Percentiles rank a stretch among this genome's conserved stretches.
Evolutionary conservation across 1,284 basidiomycete species (phyloP).

Genomic region (Neonothopanus nambi): DNA sequence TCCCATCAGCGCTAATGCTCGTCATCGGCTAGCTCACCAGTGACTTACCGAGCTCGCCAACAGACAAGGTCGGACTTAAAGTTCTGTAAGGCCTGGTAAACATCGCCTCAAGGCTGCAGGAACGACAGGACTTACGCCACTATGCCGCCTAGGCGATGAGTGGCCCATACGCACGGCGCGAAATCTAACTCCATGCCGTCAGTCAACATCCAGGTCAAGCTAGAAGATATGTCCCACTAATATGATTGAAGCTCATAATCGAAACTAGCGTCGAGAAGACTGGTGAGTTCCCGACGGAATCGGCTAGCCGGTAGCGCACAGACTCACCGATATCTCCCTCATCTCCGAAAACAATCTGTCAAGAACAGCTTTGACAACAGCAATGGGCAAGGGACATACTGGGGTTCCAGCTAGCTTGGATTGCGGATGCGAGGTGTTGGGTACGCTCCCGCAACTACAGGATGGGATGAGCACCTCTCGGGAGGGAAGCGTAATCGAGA

Average conservation of each 20-base stretch:
- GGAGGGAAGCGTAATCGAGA: background rate
- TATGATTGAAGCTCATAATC: constrained; percentile 25
- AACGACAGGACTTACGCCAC: constrained; percentile 21
- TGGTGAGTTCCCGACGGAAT: background rate
- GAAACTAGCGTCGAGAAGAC: constrained; percentile 16
- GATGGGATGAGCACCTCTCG: background rate
- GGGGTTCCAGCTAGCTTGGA: constrained; percentile 18
- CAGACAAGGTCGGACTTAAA: constrained; percentile 22
- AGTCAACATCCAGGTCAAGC: constrained; percentile 2
- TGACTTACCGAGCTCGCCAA: constrained; percentile 21
- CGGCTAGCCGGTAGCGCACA: background rate
- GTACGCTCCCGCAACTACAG: constrained; percentile 20
- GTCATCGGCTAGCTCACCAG: background rate
- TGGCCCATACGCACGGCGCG: constrained; percentile 23
- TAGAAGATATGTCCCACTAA: constrained; percentile 19
- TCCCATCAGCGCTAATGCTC: background rate
- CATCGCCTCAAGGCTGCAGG: background rate
- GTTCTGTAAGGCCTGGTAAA: constrained; percentile 16
- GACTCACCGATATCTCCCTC: constrained; percentile 21
- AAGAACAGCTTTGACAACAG: background rate
- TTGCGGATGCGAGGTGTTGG: constrained; percentile 19
- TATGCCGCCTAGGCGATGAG: constrained; percentile 24
- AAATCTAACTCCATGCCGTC: constrained; percentile 16
- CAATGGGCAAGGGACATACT: constrained; percentile 9
- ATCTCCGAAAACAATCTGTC: constrained; percentile 11